A percentile compares a stretch with the other conserved stretches of the same genome.
phyloP scores from a whole-genome alignment of 2,329 filamentous ascomycete species.

The Onygenales sp. region DNA sequence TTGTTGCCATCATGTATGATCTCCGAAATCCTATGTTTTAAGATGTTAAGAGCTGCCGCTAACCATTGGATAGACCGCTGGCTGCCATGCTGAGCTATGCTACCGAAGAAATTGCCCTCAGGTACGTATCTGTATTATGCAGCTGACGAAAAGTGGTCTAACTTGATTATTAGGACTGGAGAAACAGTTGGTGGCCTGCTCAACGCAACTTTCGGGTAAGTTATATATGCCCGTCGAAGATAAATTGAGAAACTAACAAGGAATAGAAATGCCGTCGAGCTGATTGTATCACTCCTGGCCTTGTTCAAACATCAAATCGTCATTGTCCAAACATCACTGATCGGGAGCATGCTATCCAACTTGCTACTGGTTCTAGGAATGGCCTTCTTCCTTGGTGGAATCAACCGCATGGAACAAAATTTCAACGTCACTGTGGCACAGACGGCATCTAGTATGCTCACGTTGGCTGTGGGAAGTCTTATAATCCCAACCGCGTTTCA shows the following conservation, averaged over 20 bases:
- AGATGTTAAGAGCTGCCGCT: neutral
- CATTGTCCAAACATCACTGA: constrained; percentile 86
- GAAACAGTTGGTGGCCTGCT: constrained; percentile 81
- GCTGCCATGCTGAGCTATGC: constrained; percentile 80
- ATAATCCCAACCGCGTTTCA: constrained; percentile 88
- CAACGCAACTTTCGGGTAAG: constrained; percentile 72
- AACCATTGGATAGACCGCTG: constrained; percentile 45
- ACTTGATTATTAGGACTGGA: constrained; percentile 45
- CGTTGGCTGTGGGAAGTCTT: constrained; percentile 67
- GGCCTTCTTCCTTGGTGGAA: constrained; percentile 81
- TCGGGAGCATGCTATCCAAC: constrained; percentile 87
- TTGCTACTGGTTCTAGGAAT: constrained; percentile 80
- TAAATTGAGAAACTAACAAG: neutral
- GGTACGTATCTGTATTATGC: constrained; percentile 15
- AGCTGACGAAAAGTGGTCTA: neutral
- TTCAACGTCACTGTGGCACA: constrained; percentile 92
- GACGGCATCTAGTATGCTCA: constrained; percentile 72
- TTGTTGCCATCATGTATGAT: constrained; percentile 68
- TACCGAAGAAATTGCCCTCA: constrained; percentile 73
- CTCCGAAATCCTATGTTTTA: neutral
- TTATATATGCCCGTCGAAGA: neutral
- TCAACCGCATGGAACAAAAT: constrained; percentile 69
- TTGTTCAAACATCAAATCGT: constrained; percentile 62
- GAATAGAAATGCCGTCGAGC: constrained; percentile 66
- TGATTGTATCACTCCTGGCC: constrained; percentile 83